Base-by-base conservation (phyloP, 176 grass and related monocot genomes). In the Oryza brachyantha region DNA sequence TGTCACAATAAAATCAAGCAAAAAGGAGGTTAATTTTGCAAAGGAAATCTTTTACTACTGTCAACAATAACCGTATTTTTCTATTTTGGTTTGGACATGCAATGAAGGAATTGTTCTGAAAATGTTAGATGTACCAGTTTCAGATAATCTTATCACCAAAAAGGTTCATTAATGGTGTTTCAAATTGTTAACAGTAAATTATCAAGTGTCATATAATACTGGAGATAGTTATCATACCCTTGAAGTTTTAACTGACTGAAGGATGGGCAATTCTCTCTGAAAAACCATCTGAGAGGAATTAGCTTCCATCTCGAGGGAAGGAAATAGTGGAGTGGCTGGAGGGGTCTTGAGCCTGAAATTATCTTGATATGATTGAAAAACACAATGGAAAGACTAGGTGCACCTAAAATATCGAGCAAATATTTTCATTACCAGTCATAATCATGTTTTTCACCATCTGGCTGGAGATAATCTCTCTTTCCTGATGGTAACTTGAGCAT, bases 271-370 rank as follows among this genome's bases (percentile, higher is more conserved):
- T 55, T 91, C 89, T 35, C 76, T 85, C 61, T 91, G 89, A 84
- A 84, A 83, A 61, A 89, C 38, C 66, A 83, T 86, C 25, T 77
- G 73, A 32, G 72, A 24, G 60, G 61, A 81, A 61, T 83, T 83
- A 21, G 86, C 79, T 63, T 92, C 90, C 90, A 93, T 93, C 70
- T 93, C 87, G 32, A 93, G 87, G 45, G 87, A 93, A 9, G 84
- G 87, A 63, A 93, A 90, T n/a, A 93, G 45, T 34, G 91, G 91
- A 14, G 87, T 93, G 12, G 87, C 81, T 31, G 91, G 91, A 61
- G 87, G 87, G 87, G 84, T 90, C 64, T 90, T 93, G 17, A 93
- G 81, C 91, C 91, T 93, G 87, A 32, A 77, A 86, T 72, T 45
- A 71, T 70, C 16, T 46, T 46, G 27, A 4, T 50, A 2, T 37